phyloP scores from a whole-genome alignment of 2,329 filamentous ascomycete genomes.

The Xylaria sp. region DNA sequence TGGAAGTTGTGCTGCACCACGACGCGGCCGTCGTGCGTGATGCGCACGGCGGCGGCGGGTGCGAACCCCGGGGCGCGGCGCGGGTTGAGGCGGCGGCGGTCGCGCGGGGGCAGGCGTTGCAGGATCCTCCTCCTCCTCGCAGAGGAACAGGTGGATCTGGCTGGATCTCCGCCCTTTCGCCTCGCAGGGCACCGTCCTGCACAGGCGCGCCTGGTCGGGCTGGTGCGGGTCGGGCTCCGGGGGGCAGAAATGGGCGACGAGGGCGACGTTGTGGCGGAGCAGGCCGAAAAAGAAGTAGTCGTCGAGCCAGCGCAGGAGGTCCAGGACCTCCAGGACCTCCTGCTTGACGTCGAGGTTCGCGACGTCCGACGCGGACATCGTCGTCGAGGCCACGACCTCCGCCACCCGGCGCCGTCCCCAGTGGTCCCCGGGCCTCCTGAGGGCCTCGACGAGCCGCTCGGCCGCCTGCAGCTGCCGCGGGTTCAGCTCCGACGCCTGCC shows the following conservation, averaged over 20 bases:
- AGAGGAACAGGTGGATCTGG: no score
- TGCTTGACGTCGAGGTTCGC: not conserved
- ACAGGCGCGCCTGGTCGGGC: not conserved
- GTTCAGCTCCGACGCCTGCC: conserved; percentile 9
- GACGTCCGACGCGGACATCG: not conserved
- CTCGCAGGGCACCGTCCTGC: no score
- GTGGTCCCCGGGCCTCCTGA: not conserved
- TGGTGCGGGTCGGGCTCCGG: not conserved
- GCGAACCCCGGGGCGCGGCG: no score
- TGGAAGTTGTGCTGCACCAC: no score
- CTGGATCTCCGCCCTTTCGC: no score
- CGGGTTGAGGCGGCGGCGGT: no score
- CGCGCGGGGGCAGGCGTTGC: no score
- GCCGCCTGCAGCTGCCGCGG: conserved; percentile 7
- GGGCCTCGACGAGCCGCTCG: conserved; percentile 1
- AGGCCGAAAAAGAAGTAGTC: conserved; percentile 27
- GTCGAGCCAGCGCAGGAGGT: no score
- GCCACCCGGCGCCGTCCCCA: conserved; percentile 1
- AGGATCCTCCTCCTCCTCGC: no score
- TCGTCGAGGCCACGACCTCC: not conserved
- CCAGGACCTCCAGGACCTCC: no score
- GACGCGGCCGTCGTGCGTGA: no score
- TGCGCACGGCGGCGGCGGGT: no score
- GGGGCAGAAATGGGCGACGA: conserved; percentile 12
- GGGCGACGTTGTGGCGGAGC: not conserved